Evolutionary conservation across 208 protist genomes (phyloP), one percentile per base, ranked within the genome.

Genomic region (Acanthamoeba lenticulata): DNA sequence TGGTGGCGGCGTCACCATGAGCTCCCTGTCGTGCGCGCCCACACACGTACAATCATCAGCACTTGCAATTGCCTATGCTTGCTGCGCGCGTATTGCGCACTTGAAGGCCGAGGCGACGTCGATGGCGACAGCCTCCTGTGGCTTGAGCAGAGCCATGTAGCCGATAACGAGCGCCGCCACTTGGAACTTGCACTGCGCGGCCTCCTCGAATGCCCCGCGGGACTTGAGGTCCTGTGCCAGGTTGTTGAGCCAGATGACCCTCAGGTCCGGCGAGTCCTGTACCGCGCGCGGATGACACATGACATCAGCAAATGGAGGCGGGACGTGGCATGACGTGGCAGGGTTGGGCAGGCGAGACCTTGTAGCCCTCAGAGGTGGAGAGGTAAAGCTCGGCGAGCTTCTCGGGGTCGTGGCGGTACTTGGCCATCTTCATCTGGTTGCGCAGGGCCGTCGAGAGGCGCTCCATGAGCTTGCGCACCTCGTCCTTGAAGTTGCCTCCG

Each of bases 211-310:
- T 7, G 45, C 55, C 11, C 85, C 55, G 21, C 55, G 77, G 2
- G 27, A 19, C n/a, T 32, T 32, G 47, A 97, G 95, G n/a, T 89
- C 32, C 36, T 62, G 34, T 2, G 95, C n/a, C 15, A 97, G 40
- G 45, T 88, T 57, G 17, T 95, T 36, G 0, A 97, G 57, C 96
- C 96, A 97, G 5, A 94, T 96, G 1, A 97, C 38, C 24, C 95
- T 32, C n/a, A 97, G 93, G 34, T 96, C 95, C 24, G 96, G 96
- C 19, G 96, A 92, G 69, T 96, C 79, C 6, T 74, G 65, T 60
- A n/a, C n/a, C n/a, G n/a, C n/a, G n/a, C n/a, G n/a, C n/a, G n/a
- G 45, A 74, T 86, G 19, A 52, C 45, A 52, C 15, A 5, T 19
- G 45, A 15, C 45, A 52, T 15, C 45, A 52, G 45, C 45, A 5